These are phyloP conservation scores for Tarenaya hassleriana DNA, from an alignment of 345 rosid species.

Conservation along the genomic window DNA sequence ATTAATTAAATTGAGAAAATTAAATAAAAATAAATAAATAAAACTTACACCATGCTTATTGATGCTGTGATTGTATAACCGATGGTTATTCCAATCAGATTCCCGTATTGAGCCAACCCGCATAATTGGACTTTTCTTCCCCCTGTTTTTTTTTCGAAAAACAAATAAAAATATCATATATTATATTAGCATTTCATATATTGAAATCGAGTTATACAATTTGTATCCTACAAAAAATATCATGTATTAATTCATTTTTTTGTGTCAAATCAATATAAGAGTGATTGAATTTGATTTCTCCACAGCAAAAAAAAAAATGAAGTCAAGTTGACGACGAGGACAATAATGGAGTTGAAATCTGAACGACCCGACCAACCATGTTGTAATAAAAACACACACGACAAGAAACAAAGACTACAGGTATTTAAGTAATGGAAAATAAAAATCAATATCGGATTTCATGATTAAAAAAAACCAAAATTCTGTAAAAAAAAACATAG, in stretches of 20 bases:
- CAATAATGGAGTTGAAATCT: background rate
- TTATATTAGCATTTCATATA: background rate
- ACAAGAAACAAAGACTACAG: background rate
- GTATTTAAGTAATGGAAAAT: too few relatives aligned
- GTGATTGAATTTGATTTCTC: background rate
- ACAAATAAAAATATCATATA: background rate
- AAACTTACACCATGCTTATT: constrained; percentile 86
- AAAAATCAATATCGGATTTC: too few relatives aligned
- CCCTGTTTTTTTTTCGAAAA: constrained; percentile 30
- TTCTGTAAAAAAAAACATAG: background rate
- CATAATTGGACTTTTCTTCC: constrained; percentile 54
- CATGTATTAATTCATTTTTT: background rate
- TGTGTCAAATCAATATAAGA: background rate
- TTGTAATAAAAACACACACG: background rate
- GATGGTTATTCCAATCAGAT: constrained; percentile 56
- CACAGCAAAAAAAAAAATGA: background rate
- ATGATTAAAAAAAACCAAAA: background rate
- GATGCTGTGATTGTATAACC: constrained; percentile 95
- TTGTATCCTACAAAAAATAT: background rate
- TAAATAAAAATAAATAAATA: background rate
- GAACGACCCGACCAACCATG: background rate
- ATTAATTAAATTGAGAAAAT: background rate
- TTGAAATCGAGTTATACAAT: background rate
- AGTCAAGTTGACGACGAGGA: constrained; percentile 11
- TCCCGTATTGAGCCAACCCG: constrained; percentile 72